Base-by-base conservation (phyloP, 2,329 filamentous ascomycete species). In the Aphanocladium album region DNA sequence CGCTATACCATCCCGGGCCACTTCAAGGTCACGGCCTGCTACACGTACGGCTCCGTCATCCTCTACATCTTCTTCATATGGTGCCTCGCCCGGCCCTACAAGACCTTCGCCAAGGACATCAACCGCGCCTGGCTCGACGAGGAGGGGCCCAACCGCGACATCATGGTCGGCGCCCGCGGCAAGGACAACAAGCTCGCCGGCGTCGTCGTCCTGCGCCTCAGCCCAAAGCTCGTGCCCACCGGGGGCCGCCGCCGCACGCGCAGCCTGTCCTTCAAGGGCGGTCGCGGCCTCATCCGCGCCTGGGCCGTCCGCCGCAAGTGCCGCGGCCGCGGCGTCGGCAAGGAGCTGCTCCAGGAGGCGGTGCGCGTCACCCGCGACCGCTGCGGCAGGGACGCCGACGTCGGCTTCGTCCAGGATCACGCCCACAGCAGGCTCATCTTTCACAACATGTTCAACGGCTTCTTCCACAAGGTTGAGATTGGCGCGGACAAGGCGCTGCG, bases 261-360 rank as follows among this genome's bases (percentile, higher is more conserved):
- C 59, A 58, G 54, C 50, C 51, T 59, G 12, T 52, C 53, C 68
- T 58, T 78, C 66, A 79, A 77, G 65, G 84, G 86, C 39, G 88
- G 88, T 57, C 83, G 82, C 63, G 89, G 87, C 9, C 78, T 91
- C 52, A 87, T 96, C 61, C 84, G 89, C 30, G 91, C 89, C 1
- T 96, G 92, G 91, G 93, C 91, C 2, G 90, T 91, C 1, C 81
- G 81, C 69, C 75, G 86, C 55, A 79, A 80, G 66, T 91, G 91
- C 72, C 82, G 92, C 27, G 79, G 83, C 35, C 84, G 85, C 64
- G 91, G 91, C 0, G 79, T 96, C 25, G 92, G 91, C 2, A 80
- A 78, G 45, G 87, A 86, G 35, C 74, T 96, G 67, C 78, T 96
- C 52, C 83, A 88, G 66, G 88, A 90, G 66, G 90, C 89, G 1